Base-by-base conservation (phyloP, 208 protist species). In the Leishmania mexicana region DNA sequence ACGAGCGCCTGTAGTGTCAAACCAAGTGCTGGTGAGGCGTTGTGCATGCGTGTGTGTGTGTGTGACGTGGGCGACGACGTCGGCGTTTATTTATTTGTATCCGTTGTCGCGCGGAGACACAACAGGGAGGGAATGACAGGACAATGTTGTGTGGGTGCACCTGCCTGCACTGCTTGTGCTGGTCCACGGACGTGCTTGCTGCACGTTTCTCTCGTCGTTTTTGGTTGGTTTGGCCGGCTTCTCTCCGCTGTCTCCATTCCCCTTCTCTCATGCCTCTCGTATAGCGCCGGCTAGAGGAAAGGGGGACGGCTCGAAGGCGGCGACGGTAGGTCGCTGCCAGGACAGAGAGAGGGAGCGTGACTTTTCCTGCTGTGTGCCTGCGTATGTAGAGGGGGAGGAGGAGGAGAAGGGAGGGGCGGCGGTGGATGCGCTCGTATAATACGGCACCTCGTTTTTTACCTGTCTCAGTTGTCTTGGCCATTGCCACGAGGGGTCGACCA, bases 1-100 rank as follows among this genome's bases (percentile, higher is more conserved):
- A 85, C 65, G 82, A 84, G 75, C 65, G 80, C n/a, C 51, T 81
- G 47, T 87, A 75, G 21, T 35, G 40, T 47, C 19, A 28, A 57
- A 21, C 35, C 53, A 24, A 0, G 47, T 21, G 17, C 19, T 57
- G 35, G n/a, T 42, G 73, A 4, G 5, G 51, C 11, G 51, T n/a
- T 58, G 47, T 7, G 28, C 7, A 21, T 62, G 53, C 35, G 35
- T 76, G 28, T n/a, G 35, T 65, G 73, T 65, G 53, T 60, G 28
- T 15, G 40, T 73, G 67, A 6, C 17, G 2, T 31, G 13, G 28
- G 28, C 15, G 2, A 17, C 67, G 67, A 10, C 3, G 1, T 73
- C 21, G 15, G 15, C 28, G 13, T 10, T 49, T 49, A 28, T 49
- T 73, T 73, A 31, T 73, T 49, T 17, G 40, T 19, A 28, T 24